Evolutionary conservation across 805 yeast genomes (phyloP).

Genomic region (Candida maltosa): DNA sequence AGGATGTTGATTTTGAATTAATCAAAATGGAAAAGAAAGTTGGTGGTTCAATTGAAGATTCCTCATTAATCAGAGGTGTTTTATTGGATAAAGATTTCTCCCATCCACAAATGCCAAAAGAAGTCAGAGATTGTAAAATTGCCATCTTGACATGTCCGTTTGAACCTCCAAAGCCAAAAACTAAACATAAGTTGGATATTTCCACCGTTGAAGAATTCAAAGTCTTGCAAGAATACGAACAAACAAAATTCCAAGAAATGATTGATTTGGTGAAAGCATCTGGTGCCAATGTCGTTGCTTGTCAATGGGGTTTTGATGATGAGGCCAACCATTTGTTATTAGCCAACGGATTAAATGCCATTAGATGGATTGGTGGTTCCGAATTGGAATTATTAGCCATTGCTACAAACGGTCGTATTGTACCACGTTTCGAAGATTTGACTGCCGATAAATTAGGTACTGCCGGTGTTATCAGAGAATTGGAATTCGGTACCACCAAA

Average conservation of each 20-base stretch:
- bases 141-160: constrained; percentile 98
- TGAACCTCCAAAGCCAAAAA: constrained; percentile 99
- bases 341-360: constrained; percentile 88
- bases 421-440: constrained; percentile 94
- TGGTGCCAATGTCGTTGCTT: constrained; percentile 94
- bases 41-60: constrained; percentile 90
- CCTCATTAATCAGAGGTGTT: constrained; percentile 84
- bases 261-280: constrained; percentile 78
- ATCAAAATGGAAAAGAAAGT: constrained; percentile 94
- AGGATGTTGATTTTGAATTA: constrained; percentile 95
- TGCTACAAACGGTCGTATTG: constrained; percentile 96
- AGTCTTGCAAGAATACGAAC: constrained; percentile 88
- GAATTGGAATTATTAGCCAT: constrained; percentile 94
- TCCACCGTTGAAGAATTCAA: constrained; percentile 91
- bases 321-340: constrained; percentile 93
- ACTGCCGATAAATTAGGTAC: constrained; percentile 76
- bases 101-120: constrained; percentile 96
- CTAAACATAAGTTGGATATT: constrained; percentile 94
- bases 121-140: constrained; percentile 71
- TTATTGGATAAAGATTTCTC: constrained; percentile 94
- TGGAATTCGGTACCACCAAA: constrained; percentile 93
- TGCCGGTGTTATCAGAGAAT: constrained; percentile 81
- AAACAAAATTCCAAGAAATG: constrained; percentile 87
- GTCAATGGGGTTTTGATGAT: constrained; percentile 99
- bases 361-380: constrained; percentile 98